phyloP scores from a whole-genome alignment of 169 alveolate species.

The Plasmodium gonderi region DNA sequence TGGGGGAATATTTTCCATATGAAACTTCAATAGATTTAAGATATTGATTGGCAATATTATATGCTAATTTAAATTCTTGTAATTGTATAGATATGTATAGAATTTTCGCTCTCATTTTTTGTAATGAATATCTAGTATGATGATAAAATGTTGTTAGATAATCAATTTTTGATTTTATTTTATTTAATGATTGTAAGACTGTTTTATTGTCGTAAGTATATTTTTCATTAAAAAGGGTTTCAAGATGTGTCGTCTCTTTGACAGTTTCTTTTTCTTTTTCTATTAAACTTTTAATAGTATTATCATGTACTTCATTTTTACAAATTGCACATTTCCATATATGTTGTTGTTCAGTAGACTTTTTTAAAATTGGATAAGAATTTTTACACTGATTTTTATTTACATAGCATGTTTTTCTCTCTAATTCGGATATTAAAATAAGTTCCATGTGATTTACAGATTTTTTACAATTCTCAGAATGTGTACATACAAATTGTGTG shows the following conservation, averaged over 20 bases:
- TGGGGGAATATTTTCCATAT: slow-evolving; percentile 60
- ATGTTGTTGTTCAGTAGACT: slow-evolving; percentile 12
- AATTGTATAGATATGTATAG: slow-evolving; percentile 61
- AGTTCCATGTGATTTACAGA: slow-evolving; percentile 47
- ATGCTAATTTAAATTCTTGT: slow-evolving; percentile 68
- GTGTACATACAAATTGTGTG: slow-evolving; percentile 43
- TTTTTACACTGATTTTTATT: slow-evolving; percentile 46
- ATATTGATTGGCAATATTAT: slow-evolving; percentile 59
- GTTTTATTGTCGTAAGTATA: slow-evolving; percentile 55
- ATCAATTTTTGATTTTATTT: slow-evolving; percentile 67
- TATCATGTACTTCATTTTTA: slow-evolving; percentile 50
- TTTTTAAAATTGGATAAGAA: slow-evolving; percentile 48
- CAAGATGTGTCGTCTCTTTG: slow-evolving; percentile 28
- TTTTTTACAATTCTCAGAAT: slow-evolving; percentile 68
- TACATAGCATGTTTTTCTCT: slow-evolving; percentile 19
- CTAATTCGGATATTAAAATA: slow-evolving; percentile 47
- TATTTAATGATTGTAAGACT: slow-evolving; percentile 55
- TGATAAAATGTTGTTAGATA: slow-evolving; percentile 41
- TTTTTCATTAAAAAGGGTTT: slow-evolving; percentile 50
- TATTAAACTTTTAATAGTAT: slow-evolving; percentile 19
- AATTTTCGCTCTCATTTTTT: slow-evolving; percentile 72
- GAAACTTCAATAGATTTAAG: slow-evolving; percentile 63
- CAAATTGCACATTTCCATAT: slow-evolving; percentile 62
- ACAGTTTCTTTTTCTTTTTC: slow-evolving; percentile 67
- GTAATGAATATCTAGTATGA: slow-evolving; percentile 60